phyloP scores from a whole-genome alignment of 2,329 filamentous ascomycete genomes.

The Ceratocystis destructans region DNA sequence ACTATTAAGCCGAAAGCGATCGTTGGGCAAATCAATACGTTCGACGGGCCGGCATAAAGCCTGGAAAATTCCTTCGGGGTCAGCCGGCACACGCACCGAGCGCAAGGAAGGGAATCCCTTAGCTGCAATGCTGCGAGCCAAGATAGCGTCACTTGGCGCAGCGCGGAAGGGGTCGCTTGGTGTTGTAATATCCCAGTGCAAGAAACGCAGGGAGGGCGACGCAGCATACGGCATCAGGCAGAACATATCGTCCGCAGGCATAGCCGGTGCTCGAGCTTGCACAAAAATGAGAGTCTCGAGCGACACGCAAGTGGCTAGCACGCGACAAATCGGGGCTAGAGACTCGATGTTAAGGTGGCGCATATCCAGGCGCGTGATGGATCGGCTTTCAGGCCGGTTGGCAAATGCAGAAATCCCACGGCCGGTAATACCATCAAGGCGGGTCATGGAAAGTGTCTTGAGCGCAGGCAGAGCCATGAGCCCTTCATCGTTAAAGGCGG shows the following conservation, averaged over 20 bases:
- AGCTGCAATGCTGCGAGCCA: slow-evolving; percentile 48
- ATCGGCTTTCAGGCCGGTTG: slow-evolving; percentile 33
- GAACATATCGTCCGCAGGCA: slow-evolving; percentile 41
- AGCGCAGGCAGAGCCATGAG: slow-evolving; percentile 43
- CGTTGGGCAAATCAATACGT: slow-evolving; percentile 37
- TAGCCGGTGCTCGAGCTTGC: slow-evolving; percentile 40
- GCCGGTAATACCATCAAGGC: slow-evolving; percentile 42
- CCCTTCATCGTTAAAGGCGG: slow-evolving; percentile 43
- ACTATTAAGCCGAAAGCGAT: slow-evolving; percentile 30
- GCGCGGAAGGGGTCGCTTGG: slow-evolving; percentile 31
- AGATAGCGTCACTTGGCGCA: slow-evolving; percentile 40
- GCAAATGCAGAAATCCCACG: slow-evolving; percentile 44
- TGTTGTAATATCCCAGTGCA: slow-evolving; percentile 53
- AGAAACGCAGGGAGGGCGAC: slow-evolving; percentile 36
- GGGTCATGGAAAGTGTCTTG: slow-evolving; percentile 40
- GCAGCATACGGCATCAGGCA: slow-evolving; percentile 53
- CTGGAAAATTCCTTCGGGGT: slow-evolving; percentile 57
- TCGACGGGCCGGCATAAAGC: slow-evolving; percentile 50
- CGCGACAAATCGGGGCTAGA: slow-evolving; percentile 43
- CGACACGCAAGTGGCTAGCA: slow-evolving; percentile 40
- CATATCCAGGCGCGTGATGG: slow-evolving; percentile 38
- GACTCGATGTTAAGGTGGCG: slow-evolving; percentile 44
- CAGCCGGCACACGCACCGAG: slow-evolving; percentile 49
- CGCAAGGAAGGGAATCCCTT: slow-evolving; percentile 49
- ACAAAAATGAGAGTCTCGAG: slow-evolving; percentile 41